phyloP scores from a whole-genome alignment of 78 protist species.

The Bigelowiella natans region DNA sequence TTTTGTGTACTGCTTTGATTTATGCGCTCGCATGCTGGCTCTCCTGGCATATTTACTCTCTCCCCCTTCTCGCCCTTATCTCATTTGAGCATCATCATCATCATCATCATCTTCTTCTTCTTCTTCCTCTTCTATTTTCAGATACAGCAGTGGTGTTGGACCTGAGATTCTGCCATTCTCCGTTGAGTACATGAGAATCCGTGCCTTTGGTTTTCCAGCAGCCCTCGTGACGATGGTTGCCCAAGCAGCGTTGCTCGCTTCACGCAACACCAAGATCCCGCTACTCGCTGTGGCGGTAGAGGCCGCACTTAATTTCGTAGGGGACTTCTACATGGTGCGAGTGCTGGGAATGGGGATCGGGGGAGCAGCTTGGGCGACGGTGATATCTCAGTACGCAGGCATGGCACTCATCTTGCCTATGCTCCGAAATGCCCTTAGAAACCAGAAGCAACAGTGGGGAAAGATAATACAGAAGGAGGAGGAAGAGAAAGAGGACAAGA shows the following conservation, averaged over 20 bases:
- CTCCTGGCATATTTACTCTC: too few relatives aligned
- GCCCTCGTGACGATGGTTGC: neutral
- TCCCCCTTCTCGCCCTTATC: too few relatives aligned
- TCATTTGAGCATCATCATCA: too few relatives aligned
- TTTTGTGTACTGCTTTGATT: too few relatives aligned
- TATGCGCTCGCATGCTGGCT: too few relatives aligned
- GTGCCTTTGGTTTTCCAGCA: neutral
- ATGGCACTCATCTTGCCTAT: neutral
- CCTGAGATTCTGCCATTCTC: neutral
- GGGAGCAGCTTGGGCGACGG: neutral
- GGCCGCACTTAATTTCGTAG: neutral
- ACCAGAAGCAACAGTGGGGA: too few relatives aligned
- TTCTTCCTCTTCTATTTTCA: too few relatives aligned
- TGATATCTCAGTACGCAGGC: neutral
- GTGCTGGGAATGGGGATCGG: neutral
- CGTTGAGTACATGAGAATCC: neutral
- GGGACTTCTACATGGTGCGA: neutral
- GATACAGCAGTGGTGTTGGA: neutral
- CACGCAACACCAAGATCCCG: neutral
- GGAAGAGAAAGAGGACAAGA: too few relatives aligned
- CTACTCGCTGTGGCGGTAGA: neutral
- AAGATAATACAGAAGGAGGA: too few relatives aligned
- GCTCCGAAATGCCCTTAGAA: too few relatives aligned
- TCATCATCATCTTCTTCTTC: too few relatives aligned
- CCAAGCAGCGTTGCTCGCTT: neutral